Base-by-base conservation (phyloP, 495 filamentous ascomycete species). In the Penicillium alfredii region DNA sequence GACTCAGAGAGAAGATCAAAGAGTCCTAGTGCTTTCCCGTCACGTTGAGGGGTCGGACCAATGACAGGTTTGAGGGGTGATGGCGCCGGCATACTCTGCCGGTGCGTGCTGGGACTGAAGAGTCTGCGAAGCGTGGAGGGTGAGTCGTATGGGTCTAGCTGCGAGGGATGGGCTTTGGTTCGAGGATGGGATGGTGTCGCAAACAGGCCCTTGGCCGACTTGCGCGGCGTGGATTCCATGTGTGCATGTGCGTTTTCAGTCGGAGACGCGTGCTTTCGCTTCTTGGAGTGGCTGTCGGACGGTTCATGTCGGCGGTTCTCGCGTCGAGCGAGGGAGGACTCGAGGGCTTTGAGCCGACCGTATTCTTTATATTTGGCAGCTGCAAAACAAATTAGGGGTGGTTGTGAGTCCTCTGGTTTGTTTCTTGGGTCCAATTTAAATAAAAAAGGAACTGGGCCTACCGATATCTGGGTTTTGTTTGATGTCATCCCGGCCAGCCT, bases 291-390 rank as follows among this genome's bases (percentile, higher is more conserved):
- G 28, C 49, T 34, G 27, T 60, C 41, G 30, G 30, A 12, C 8
- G 19, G 42, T 11, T 50, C 51, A n/a, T 39, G 46, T 39, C 32
- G 51, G 11, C 54, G 53, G 38, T 47, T 58, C 40, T 53, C 61
- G 55, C 33, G 53, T 32, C 49, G 45, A 13, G 17, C 40, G 9
- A 57, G 35, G 4, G 52, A 50, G 19, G 59, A 49, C 38, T 71
- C 64, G 32, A 79, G 65, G 32, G 80, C 74, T 36, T 86, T 79
- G 13, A 87, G 48, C 37, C 77, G 81, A 42, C 76, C 78, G 68
- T 97, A 98, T 44, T 86, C 78, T 50, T 89, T 94, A 63, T 98
- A 96, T 64, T 96, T 95, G 2, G 74, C 68, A 24, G 86, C 88
- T 93, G 43, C n/a, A n/a, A n/a, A n/a, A n/a, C n/a, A n/a, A n/a